These are phyloP conservation scores for Beauveria scarabaeidicola DNA, from an alignment of 2,329 filamentous ascomycete species.

Conservation along the genomic window DNA sequence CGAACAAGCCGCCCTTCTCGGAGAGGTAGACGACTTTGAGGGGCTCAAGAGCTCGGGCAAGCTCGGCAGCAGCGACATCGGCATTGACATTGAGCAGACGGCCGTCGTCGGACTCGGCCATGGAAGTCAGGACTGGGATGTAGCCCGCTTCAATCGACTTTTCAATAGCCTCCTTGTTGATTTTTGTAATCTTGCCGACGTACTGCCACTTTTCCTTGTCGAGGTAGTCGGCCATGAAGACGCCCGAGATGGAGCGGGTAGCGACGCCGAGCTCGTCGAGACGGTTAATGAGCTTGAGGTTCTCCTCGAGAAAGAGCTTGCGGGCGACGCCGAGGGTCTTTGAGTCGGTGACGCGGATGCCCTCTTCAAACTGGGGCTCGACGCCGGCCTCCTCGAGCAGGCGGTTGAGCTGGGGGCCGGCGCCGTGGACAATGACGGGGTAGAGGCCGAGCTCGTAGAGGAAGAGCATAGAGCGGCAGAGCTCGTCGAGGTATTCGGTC, in stretches of 20 bases:
- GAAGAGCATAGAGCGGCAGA: constrained; percentile 83
- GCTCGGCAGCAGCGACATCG: constrained; percentile 88
- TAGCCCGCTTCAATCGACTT: constrained; percentile 85
- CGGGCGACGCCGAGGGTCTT: constrained; percentile 88
- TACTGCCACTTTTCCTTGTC: constrained; percentile 94
- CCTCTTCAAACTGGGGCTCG: constrained; percentile 92
- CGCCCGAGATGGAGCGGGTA: constrained; percentile 82
- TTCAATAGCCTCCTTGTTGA: constrained; percentile 86
- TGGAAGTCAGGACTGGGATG: constrained; percentile 87
- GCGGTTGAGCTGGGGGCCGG: constrained; percentile 89
- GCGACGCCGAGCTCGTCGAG: constrained; percentile 84
- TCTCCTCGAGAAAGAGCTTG: constrained; percentile 91
- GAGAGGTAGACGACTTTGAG: constrained; percentile 98
- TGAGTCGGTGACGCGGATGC: constrained; percentile 88
- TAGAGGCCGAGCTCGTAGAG: constrained; percentile 91
- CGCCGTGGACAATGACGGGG: constrained; percentile 92
- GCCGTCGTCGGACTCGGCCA: constrained; percentile 87
- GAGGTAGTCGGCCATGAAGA: constrained; percentile 88
- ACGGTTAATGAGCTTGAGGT: constrained; percentile 82
- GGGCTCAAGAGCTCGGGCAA: constrained; percentile 81
- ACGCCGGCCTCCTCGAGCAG: constrained; percentile 84
- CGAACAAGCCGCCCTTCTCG: constrained; percentile 93
- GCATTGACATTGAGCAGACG: constrained; percentile 96
- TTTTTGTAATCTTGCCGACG: constrained; percentile 89
- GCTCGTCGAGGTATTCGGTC: constrained; percentile 84